Conservation (phyloP, 148 eudicot species). For the Spergularia bocconei region DNA sequence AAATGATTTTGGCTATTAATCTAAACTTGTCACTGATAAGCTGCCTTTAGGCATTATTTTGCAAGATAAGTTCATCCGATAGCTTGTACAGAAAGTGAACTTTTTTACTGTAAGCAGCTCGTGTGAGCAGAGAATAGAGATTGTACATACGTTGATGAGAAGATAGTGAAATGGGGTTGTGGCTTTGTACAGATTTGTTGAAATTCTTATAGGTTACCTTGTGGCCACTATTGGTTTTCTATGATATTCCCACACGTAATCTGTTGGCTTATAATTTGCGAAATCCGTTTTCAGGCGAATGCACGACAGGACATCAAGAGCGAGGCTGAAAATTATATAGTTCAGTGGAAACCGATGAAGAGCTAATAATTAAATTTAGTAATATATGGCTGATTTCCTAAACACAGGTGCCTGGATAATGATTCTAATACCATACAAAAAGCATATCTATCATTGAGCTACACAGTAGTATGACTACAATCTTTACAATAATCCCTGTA, state of each 20-base stretch:
- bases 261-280: neutral
- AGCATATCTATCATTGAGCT: constrained; percentile 9
- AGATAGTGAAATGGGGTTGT: neutral
- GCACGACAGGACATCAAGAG: neutral
- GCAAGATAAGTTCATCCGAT: too few species aligned
- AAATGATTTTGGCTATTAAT: too few species aligned
- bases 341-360: neutral
- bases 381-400: neutral
- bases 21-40: too few species aligned
- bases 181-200: neutral
- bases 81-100: neutral
- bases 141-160: neutral
- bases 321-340: neutral
- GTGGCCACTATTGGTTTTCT: too few species aligned
- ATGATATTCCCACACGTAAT: neutral
- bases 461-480: constrained; percentile 1
- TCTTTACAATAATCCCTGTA: constrained; percentile 30
- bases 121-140: neutral
- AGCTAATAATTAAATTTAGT: neutral
- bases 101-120: neutral
- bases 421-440: constrained; percentile 3
- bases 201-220: too few species aligned
- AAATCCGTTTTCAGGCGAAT: neutral
- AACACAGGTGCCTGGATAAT: neutral
- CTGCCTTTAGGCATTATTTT: too few species aligned